phyloP scores from a whole-genome alignment of 2,329 filamentous ascomycete species.

The Lachnellula hyalina region DNA sequence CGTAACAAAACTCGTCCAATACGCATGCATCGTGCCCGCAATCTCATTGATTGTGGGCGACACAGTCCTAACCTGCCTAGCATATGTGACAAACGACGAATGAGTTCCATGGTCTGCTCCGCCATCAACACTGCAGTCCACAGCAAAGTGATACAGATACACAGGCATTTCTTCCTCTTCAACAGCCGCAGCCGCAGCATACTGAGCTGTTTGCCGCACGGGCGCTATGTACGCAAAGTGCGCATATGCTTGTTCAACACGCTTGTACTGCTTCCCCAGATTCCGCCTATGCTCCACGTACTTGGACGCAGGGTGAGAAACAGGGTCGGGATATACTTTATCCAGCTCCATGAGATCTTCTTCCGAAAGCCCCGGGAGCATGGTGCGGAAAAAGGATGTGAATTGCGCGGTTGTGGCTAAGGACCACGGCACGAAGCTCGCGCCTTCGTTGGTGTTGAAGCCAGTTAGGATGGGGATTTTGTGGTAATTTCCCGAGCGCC shows the following conservation, averaged over 20 bases:
- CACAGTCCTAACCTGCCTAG: conserved; percentile 13
- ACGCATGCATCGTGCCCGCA: conserved; percentile 27
- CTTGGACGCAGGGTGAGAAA: conserved; percentile 33
- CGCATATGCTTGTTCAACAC: conserved; percentile 55
- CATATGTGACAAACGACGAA: conserved; percentile 40
- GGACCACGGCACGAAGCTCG: conserved; percentile 52
- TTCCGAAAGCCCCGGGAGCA: conserved; percentile 52
- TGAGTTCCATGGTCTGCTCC: conserved; percentile 42
- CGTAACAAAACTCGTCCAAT: conserved; percentile 30
- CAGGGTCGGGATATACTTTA: conserved; percentile 58
- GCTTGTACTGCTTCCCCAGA: conserved; percentile 50
- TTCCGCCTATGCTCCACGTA: conserved; percentile 36
- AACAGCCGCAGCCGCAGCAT: conserved; percentile 25
- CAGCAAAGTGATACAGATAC: conserved; percentile 57
- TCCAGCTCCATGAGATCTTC: conserved; percentile 51
- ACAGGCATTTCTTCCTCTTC: conserved; percentile 30
- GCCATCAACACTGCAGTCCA: conserved; percentile 29
- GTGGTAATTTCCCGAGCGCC: conserved; percentile 47
- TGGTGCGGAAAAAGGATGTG: conserved; percentile 51
- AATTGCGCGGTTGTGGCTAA: conserved; percentile 48
- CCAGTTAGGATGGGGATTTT: conserved; percentile 61
- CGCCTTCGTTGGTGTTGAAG: conserved; percentile 66
- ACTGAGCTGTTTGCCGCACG: conserved; percentile 53
- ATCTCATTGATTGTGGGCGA: conserved; percentile 14
- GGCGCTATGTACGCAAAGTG: conserved; percentile 62